A percentile compares a stretch with the other conserved stretches of the same genome.
These are phyloP conservation scores for Tolypocladium capitatum DNA, from an alignment of 2,329 filamentous ascomycete species.

Conservation along the genomic window DNA sequence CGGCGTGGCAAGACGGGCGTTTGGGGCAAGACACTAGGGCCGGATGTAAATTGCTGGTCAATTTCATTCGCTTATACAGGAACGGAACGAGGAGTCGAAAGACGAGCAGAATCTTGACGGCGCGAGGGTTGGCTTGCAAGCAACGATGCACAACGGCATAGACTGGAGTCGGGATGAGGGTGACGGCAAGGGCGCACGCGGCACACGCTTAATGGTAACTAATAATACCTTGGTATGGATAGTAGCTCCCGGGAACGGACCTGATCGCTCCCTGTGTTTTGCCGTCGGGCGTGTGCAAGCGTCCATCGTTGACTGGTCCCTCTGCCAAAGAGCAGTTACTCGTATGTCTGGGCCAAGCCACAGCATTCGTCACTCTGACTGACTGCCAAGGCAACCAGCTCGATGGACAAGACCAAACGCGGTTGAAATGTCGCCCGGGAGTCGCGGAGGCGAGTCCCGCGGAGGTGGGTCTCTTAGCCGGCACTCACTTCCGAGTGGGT, in stretches of 20 bases:
- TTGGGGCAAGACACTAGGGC: slow-evolving; percentile 16
- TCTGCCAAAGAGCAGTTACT: too few species aligned
- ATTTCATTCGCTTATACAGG: slow-evolving; percentile 28
- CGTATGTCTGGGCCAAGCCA: not conserved
- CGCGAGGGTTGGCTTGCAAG: not conserved
- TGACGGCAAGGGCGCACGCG: slow-evolving; percentile 1
- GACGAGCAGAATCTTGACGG: not conserved
- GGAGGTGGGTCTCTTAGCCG: not conserved
- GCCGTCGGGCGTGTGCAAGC: not conserved
- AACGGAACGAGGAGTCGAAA: slow-evolving; percentile 2
- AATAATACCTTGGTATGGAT: slow-evolving; percentile 10
- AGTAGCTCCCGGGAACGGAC: not conserved
- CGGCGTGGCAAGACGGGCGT: slow-evolving; percentile 28
- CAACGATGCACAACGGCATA: not conserved
- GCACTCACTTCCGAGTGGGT: not conserved
- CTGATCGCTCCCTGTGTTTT: not conserved
- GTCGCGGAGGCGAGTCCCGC: too few species aligned
- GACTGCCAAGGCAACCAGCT: not conserved
- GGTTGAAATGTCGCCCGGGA: too few species aligned
- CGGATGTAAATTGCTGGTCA: slow-evolving; percentile 6
- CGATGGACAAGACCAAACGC: not conserved
- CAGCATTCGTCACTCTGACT: not conserved
- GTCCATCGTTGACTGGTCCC: too few species aligned
- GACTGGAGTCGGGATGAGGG: not conserved
- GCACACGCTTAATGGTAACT: slow-evolving; percentile 6